Base-by-base conservation (phyloP, 2,329 filamentous ascomycete species). In the Alternaria sp. region DNA sequence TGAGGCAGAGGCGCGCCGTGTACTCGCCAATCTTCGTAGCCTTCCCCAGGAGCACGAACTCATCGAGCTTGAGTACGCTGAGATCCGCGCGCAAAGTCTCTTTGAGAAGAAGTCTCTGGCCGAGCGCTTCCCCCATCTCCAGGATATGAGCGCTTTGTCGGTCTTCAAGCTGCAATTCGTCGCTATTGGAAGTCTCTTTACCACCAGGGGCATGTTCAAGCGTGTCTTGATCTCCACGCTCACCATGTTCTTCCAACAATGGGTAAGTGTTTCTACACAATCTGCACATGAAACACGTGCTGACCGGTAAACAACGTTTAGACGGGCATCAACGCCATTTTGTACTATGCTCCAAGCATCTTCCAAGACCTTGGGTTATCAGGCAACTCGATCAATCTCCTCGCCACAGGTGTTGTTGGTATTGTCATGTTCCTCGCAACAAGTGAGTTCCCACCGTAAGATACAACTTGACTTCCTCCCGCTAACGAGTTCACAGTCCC, bases 21-120 rank as follows among this genome's bases (percentile, higher is more conserved):
- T 89, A 2, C 84, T 95, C 2, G 87, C 90, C 1, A 83, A 75
- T 45, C 86, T 95, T 4, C 88, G 92, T 21, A 84, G 83, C 5
- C 84, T 92, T 0, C 75, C 87, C 0, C 75, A 82, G n/a, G 86
- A 90, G 64, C 85, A 93, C 73, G 88, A 92, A 60, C 85, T 92
- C 0, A 86, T 94, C 37, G 86, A 90, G 67, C 84, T 93, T 3
- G 92, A 94, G 73, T 93, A 90, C 74, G 86, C 93, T 11, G 92
- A 94, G 76, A 94, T 95, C 80, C 92, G 92, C 77, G 91, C 92
- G 0, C 90, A 93, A 77, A 89, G 88, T 0, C 78, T 91, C 6
- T 95, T 94, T 67, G 91, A 94, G 79, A 92, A 93, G 80, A 87
- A 88, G 33, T 88, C 87, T 0, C 84, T 90, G 1, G 87, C 87